phyloP scores from a whole-genome alignment of 1,284 basidiomycete genomes.

The Coniferiporia sulphurascens region DNA sequence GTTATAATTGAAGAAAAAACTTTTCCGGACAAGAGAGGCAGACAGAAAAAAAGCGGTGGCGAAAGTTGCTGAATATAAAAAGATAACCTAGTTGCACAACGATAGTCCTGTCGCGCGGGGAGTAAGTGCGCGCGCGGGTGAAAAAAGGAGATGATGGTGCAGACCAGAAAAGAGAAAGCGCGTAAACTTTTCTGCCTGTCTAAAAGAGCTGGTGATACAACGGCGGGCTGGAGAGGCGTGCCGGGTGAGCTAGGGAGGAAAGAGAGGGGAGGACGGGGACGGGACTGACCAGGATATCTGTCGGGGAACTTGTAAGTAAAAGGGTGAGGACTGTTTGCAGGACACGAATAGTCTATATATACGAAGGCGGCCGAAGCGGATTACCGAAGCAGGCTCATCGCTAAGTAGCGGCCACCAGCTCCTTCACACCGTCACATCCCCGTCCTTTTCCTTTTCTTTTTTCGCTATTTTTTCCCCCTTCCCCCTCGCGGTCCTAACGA shows the following conservation, averaged over 20 bases:
- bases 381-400: background rate
- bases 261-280: slow-evolving; percentile 17
- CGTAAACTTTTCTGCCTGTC: slow-evolving; percentile 59
- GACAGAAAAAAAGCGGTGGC: slow-evolving; percentile 35
- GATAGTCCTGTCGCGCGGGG: slow-evolving; percentile 41
- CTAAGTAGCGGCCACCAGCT: background rate
- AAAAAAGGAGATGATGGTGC: slow-evolving; percentile 8
- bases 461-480: background rate
- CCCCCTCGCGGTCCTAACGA: no score
- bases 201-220: slow-evolving; percentile 75
- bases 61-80: slow-evolving; percentile 48
- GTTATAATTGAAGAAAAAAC: slow-evolving; percentile 39
- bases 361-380: slow-evolving; percentile 5
- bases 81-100: slow-evolving; percentile 65
- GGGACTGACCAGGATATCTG: slow-evolving; percentile 8
- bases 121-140: background rate
- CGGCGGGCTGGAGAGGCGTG: slow-evolving; percentile 21
- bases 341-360: background rate
- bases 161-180: slow-evolving; percentile 55
- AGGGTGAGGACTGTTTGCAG: slow-evolving; percentile 1
- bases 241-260: slow-evolving; percentile 24
- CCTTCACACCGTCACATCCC: slow-evolving; percentile 2
- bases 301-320: slow-evolving; percentile 2
- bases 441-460: slow-evolving; percentile 2
- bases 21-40: slow-evolving; percentile 53